A percentile compares a stretch with the other conserved stretches of the same genome.
phyloP scores from a whole-genome alignment of 73 alveolate genomes.

The Paramecium octaurelia region DNA sequence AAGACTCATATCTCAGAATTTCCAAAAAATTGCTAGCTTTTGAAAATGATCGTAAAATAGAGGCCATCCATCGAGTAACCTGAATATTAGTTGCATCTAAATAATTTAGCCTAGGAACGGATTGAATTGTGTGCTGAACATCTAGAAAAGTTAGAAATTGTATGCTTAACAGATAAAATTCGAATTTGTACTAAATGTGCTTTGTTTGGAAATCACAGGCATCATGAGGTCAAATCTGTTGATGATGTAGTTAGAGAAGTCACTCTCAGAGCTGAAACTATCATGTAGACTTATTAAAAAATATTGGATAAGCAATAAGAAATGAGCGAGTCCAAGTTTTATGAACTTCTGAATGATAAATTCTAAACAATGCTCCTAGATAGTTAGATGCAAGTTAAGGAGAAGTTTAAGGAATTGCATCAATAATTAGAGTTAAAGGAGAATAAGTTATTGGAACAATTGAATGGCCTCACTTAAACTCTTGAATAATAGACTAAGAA shows the following conservation, averaged over 20 bases:
- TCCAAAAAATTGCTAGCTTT: background rate
- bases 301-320: constrained; percentile 58
- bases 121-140: constrained; percentile 57
- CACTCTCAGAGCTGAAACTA: constrained; percentile 73
- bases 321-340: background rate
- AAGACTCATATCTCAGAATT: background rate
- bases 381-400: background rate
- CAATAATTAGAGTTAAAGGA: background rate
- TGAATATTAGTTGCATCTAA: background rate
- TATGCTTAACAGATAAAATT: constrained; percentile 82
- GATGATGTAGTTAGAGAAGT: constrained; percentile 87
- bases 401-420: background rate
- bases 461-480: background rate
- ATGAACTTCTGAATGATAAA: background rate
- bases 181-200: constrained; percentile 91
- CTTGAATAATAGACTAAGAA: background rate
- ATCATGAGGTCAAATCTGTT: constrained; percentile 83
- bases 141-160: constrained; percentile 77
- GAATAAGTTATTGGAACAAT: background rate
- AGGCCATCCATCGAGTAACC: background rate
- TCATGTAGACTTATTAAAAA: constrained; percentile 80
- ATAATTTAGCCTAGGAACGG: background rate
- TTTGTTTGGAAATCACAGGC: constrained; percentile 86
- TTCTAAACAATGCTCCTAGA: background rate
- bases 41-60: constrained; percentile 6